phyloP scores from a whole-genome alignment of 768 basidiomycete species.

The Russula sp. region DNA sequence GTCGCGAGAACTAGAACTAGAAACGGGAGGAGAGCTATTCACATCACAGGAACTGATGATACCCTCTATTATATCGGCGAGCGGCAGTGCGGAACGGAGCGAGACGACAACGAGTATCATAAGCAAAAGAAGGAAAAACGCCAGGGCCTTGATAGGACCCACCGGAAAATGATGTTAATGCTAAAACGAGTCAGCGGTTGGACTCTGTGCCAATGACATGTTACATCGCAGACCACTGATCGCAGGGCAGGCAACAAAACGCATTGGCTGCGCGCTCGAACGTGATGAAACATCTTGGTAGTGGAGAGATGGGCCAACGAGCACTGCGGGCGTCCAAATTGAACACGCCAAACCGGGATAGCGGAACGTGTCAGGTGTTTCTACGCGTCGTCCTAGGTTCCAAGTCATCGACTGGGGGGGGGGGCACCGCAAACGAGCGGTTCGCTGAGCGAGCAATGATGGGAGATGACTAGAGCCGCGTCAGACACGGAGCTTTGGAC shows the following conservation, averaged over 20 bases:
- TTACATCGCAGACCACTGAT: constrained; percentile 4
- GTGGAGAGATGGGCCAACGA: not conserved
- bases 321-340: too few species aligned
- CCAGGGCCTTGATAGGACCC: not conserved
- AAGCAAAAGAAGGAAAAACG: not conserved
- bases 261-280: not conserved
- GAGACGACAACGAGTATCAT: not conserved
- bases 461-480: constrained; percentile 8
- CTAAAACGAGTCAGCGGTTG: constrained; percentile 5
- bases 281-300: constrained; percentile 9
- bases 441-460: not conserved
- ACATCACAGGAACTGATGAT: not conserved
- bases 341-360: too few species aligned
- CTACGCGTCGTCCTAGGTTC: not conserved
- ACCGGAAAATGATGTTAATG: constrained; percentile 6
- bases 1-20: not conserved
- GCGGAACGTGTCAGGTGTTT: not conserved
- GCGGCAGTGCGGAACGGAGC: constrained; percentile 2
- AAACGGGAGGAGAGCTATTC: not conserved
- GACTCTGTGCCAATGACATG: not conserved
- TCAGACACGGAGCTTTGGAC: constrained; percentile 1
- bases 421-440: not conserved
- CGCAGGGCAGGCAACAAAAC: not conserved
- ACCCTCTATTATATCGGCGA: constrained; percentile 1
- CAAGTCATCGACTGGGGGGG: too few species aligned